Percentiles rank a stretch among this genome's conserved stretches.
Evolutionary conservation across 305 asterid genomes (phyloP).

Genomic region (Andrographis paniculata): DNA sequence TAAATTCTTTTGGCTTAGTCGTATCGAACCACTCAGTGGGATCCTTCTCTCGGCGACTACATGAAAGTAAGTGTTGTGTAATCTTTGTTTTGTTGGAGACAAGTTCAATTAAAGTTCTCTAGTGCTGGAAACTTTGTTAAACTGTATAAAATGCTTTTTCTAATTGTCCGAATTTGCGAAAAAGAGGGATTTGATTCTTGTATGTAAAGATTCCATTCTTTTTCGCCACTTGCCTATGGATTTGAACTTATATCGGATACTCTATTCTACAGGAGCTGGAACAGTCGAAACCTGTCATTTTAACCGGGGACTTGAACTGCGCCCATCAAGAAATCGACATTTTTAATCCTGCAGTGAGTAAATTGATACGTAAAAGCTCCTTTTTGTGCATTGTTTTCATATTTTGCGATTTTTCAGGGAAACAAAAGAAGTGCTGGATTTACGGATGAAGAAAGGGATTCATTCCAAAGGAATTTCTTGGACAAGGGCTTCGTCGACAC

Average conservation of each 20-base stretch:
- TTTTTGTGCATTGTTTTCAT: not conserved
- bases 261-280: slow-evolving; percentile 72
- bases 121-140: too few relatives aligned
- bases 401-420: slow-evolving; percentile 37
- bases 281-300: slow-evolving; percentile 75
- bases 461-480: slow-evolving; percentile 63
- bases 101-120: too few relatives aligned
- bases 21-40: slow-evolving; percentile 80
- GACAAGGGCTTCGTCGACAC: slow-evolving; percentile 85
- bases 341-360: slow-evolving; percentile 75
- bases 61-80: slow-evolving; percentile 60
- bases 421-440: slow-evolving; percentile 95
- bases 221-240: too few relatives aligned
- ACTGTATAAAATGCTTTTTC: too few relatives aligned
- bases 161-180: too few relatives aligned
- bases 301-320: slow-evolving; percentile 94
- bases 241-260: slow-evolving; percentile 16
- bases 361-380: slow-evolving; percentile 8
- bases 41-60: slow-evolving; percentile 74
- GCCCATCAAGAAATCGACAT: slow-evolving; percentile 96
- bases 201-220: too few relatives aligned
- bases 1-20: slow-evolving; percentile 33
- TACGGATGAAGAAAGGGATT: slow-evolving; percentile 80
- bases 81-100: too few relatives aligned
- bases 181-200: too few relatives aligned